These are phyloP conservation scores for Mycosphaerelloides madeirae DNA, from an alignment of 2,329 filamentous ascomycete genomes.

Conservation along the genomic window DNA sequence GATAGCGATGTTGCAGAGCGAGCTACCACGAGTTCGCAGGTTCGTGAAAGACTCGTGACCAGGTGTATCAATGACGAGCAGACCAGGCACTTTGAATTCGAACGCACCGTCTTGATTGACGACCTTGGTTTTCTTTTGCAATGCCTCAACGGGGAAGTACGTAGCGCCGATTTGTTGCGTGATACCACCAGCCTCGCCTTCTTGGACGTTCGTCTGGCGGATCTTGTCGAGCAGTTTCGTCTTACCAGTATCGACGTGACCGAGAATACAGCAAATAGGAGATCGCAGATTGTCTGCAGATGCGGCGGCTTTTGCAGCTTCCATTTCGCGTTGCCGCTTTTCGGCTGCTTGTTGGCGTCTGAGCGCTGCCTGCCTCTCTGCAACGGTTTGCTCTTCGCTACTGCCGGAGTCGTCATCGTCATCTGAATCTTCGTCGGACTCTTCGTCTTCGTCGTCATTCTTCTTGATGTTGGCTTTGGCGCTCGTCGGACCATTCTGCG, in stretches of 20 bases:
- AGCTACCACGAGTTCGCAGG: conserved; percentile 91
- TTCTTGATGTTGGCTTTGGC: conserved; percentile 25
- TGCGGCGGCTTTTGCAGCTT: conserved; percentile 83
- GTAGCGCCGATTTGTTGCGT: conserved; percentile 99
- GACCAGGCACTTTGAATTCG: conserved; percentile 95
- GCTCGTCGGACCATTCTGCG: conserved; percentile 23
- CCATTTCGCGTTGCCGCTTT: conserved; percentile 80
- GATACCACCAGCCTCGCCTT: conserved; percentile 98
- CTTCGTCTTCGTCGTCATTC: conserved; percentile 32
- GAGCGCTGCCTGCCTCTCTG: conserved; percentile 65
- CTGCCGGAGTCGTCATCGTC: conserved; percentile 52
- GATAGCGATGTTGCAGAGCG: conserved; percentile 98
- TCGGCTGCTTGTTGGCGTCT: conserved; percentile 86
- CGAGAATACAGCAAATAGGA: conserved; percentile 98
- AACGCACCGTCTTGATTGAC: conserved; percentile 88
- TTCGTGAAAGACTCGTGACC: conserved; percentile 99
- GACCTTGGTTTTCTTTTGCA: conserved; percentile 86
- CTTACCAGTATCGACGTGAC: conserved; percentile 99
- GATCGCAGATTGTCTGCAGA: conserved; percentile 94
- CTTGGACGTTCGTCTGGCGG: conserved; percentile 95
- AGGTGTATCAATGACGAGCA: conserved; percentile 94
- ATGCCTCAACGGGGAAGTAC: conserved; percentile 93
- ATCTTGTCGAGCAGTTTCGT: conserved; percentile 99
- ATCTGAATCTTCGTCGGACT: conserved; percentile 48
- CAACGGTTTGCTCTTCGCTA: conserved; percentile 71